phyloP scores from a whole-genome alignment of 2,329 filamentous ascomycete genomes.

The Botrytis cinerea region DNA sequence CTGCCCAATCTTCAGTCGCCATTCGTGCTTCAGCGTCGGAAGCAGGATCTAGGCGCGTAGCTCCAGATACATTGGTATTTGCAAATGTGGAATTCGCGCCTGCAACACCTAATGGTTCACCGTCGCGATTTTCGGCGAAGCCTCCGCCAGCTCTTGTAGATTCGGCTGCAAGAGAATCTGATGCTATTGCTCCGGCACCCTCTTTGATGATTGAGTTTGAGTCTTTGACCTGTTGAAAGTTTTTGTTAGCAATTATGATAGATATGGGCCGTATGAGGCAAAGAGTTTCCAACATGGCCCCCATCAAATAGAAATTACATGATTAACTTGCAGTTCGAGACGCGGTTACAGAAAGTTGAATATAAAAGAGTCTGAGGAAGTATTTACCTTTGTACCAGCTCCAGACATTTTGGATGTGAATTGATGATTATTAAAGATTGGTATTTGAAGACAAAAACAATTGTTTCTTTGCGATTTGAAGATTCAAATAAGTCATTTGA shows the following conservation, averaged over 20 bases:
- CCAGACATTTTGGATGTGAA: conserved; percentile 2
- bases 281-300: not conserved
- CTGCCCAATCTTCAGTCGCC: conserved; percentile 32
- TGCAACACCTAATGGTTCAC: conserved; percentile 51
- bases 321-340: not conserved
- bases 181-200: conserved; percentile 61
- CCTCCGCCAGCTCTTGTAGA: conserved; percentile 61
- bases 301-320: not conserved
- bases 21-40: conserved; percentile 36
- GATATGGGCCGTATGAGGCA: not conserved
- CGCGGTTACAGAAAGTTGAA: not conserved
- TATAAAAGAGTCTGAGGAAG: not conserved
- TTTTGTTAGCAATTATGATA: conserved; percentile 39
- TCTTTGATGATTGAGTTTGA: conserved; percentile 57
- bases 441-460: not conserved
- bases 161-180: conserved; percentile 75
- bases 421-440: not conserved
- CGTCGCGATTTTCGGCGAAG: conserved; percentile 61
- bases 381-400: conserved; percentile 14
- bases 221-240: conserved; percentile 47
- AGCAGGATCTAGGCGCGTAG: conserved; percentile 50
- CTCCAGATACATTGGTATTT: conserved; percentile 56
- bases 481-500: not conserved
- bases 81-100: conserved; percentile 56
- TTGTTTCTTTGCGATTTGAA: not conserved